These are phyloP conservation scores for Gnetum montanum DNA, from an alignment of 75 land plant species.

Conservation along the genomic window DNA sequence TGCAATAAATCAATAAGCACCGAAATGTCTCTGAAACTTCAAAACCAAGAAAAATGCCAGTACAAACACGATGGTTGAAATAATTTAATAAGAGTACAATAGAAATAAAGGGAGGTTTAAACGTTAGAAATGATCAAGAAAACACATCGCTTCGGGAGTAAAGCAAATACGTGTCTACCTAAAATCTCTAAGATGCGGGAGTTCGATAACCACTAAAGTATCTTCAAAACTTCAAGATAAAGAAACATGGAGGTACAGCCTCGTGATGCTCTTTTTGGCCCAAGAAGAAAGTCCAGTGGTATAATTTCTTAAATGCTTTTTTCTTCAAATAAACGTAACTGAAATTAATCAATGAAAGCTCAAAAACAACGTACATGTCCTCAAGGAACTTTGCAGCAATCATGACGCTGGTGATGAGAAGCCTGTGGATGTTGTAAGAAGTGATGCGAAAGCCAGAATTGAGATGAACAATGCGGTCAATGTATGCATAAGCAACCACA, in stretches of 20 bases:
- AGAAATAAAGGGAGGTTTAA: too few species aligned
- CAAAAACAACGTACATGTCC: slow-evolving; percentile 57
- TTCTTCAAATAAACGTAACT: neutral
- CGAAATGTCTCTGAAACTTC: too few species aligned
- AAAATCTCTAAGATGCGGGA: neutral
- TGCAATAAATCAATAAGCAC: too few species aligned
- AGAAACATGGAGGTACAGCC: neutral
- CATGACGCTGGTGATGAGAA: slow-evolving; percentile 71
- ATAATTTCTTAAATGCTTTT: neutral
- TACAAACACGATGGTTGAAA: too few species aligned
- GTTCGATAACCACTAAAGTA: neutral
- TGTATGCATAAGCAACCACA: slow-evolving; percentile 72
- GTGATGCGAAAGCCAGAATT: slow-evolving; percentile 30
- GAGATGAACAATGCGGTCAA: slow-evolving; percentile 51
- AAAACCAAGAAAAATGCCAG: too few species aligned
- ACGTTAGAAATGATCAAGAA: too few species aligned
- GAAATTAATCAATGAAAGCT: neutral
- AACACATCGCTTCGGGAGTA: too few species aligned
- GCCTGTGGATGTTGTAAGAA: slow-evolving; percentile 52
- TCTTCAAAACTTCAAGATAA: neutral
- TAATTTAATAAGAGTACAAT: too few species aligned
- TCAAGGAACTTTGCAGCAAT: slow-evolving; percentile 73
- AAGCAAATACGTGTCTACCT: too few species aligned
- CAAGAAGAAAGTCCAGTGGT: neutral
- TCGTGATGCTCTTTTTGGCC: too few species aligned